Evolutionary conservation across 2,329 filamentous ascomycete genomes (phyloP), one percentile per base, ranked within the genome.

Genomic region (Parafenestella ontariensis): DNA sequence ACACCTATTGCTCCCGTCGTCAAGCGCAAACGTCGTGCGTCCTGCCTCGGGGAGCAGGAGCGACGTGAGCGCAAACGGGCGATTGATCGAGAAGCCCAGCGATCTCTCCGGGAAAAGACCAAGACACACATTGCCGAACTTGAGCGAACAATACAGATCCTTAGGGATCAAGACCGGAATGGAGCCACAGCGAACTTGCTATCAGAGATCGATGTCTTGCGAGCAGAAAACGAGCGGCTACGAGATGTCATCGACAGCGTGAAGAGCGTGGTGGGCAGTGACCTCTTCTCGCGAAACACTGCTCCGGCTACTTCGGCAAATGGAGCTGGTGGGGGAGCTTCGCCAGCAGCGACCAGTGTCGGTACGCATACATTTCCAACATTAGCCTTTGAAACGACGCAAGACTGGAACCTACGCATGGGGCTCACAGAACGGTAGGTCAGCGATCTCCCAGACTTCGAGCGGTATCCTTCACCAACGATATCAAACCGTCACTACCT

Each of bases 101-200:
- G 72, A 26, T 73, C 71, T 3, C 54, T 75, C 18, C 50, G 72
- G 47, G 72, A 75, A 45, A 75, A 75, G 61, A 75, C 72, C 1
- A 75, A 74, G 39, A 70, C 70, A 8, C 71, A 74, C 20, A 75
- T 75, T 44, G 71, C 72, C 8, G 71, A 75, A 43, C 64, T 75
- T 2, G 71, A 74, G 47, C 66, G 71, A 24, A 74, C 71, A 2
- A 74, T 74, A 23, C 61, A 72, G 46, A 72, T 74, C n/a, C 52
- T 75, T 6, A 52, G 67, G 24, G 62, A 71, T 20, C 70, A 74
- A 46, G 72, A 75, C 40, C 54, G 64, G 26, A 71, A 72, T 60
- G 69, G 66, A 13, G 65, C 67, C 2, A 74, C 69, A 17, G 60
- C 68, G 18, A 72, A 62, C 37, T 45, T 75, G 7, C 56, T 75